Evolutionary conservation across 1,284 basidiomycete genomes (phyloP).

Genomic region (Leccinum holopus): DNA sequence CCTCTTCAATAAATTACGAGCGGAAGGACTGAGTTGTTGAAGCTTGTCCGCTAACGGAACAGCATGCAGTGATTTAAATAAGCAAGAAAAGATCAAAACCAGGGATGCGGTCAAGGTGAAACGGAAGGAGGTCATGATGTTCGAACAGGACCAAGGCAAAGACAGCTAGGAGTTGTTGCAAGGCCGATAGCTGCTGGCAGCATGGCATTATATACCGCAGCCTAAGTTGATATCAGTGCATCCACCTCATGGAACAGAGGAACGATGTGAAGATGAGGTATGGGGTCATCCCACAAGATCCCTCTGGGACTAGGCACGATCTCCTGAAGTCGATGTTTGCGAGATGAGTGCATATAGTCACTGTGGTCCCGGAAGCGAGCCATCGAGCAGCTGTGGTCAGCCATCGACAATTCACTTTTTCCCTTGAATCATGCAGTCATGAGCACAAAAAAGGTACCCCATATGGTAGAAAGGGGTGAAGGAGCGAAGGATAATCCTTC

Average conservation of each 20-base stretch:
- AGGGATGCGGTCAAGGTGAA: conserved; percentile 7
- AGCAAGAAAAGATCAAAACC: conserved; percentile 5
- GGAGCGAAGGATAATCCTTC: background rate
- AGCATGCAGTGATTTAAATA: conserved; percentile 13
- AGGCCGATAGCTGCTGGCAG: background rate
- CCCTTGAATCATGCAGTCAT: background rate
- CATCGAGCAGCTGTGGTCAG: background rate
- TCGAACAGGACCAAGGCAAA: background rate
- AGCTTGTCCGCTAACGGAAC: conserved; percentile 13
- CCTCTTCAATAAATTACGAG: conserved; percentile 15
- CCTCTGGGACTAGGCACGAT: background rate
- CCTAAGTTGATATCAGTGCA: background rate
- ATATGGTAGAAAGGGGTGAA: conserved; percentile 3
- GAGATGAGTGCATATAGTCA: conserved; percentile 9
- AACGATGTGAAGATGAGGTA: conserved; percentile 5
- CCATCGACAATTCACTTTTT: background rate
- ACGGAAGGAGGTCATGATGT: conserved; percentile 21
- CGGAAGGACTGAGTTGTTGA: conserved; percentile 6
- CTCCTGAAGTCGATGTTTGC: background rate
- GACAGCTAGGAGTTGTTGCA: background rate
- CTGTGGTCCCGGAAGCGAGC: conserved; percentile 9
- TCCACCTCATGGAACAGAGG: conserved; percentile 10
- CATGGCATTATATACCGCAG: conserved; percentile 20
- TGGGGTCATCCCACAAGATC: conserved; percentile 7
- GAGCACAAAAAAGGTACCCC: background rate